Percentiles rank a stretch among this genome's conserved stretches.
Evolutionary conservation across 441 rosid genomes (phyloP).

Genomic region (Arabidopsis lyrata): DNA sequence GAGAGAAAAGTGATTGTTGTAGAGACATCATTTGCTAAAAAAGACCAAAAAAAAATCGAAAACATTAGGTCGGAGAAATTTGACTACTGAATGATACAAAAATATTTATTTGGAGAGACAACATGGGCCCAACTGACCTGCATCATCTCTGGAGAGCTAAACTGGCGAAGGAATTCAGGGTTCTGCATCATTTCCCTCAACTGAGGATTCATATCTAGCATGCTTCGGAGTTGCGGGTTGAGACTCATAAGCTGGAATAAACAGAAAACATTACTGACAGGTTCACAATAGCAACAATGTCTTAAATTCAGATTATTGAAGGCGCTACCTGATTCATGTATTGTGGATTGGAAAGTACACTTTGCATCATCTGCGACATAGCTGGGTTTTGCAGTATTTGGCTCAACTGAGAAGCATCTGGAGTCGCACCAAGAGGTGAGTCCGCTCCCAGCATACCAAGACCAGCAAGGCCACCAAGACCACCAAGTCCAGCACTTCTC

Average conservation of each 20-base stretch:
- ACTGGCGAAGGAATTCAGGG: constrained; percentile 67
- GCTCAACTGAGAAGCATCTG: constrained; percentile 59
- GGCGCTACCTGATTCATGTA: constrained; percentile 67
- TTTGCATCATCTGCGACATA: constrained; percentile 67
- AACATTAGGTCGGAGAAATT: constrained; percentile 10
- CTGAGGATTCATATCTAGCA: constrained; percentile 70
- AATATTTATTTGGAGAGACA: constrained; percentile 3
- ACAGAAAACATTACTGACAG: constrained; percentile 22
- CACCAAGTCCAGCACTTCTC: constrained; percentile 53
- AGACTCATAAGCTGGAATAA: constrained; percentile 58
- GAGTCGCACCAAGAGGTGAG: constrained; percentile 51
- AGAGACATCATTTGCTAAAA: constrained; percentile 64
- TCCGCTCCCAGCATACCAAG: constrained; percentile 54
- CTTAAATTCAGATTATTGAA: constrained; percentile 13
- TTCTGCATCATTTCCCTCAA: constrained; percentile 80
- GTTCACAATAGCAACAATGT: constrained; percentile 25
- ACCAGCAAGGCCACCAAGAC: constrained; percentile 53
- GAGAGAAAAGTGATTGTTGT: constrained; percentile 64
- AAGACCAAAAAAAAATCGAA: constrained; percentile 13
- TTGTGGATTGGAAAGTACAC: constrained; percentile 65
- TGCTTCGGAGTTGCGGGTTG: constrained; percentile 68
- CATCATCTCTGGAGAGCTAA: constrained; percentile 69
- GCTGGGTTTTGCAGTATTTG: constrained; percentile 70
- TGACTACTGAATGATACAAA: constrained; percentile 25
- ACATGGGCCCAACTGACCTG: constrained; percentile 50